Conservation (phyloP, 345 rosid genomes). For the Eucalyptus cladocalyx region DNA sequence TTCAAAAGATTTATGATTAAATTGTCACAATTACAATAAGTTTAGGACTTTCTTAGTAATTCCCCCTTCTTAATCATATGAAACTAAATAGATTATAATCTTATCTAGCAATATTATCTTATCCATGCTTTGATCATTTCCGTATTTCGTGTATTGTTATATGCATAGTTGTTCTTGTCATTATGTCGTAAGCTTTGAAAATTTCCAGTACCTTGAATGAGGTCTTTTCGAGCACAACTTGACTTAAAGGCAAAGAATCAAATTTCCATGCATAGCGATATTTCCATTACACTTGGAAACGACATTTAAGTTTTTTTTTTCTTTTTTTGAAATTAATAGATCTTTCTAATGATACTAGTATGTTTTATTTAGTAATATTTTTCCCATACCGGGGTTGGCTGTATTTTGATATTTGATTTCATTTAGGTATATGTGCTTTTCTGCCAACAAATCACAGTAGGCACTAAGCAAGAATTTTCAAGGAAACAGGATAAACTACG, state of each 20-base stretch:
- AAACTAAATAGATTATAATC: neutral
- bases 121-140: neutral
- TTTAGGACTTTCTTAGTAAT: no score
- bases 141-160: neutral
- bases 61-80: neutral
- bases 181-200: neutral
- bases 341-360: neutral
- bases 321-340: neutral
- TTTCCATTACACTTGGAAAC: neutral
- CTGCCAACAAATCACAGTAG: neutral
- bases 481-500: neutral
- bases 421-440: neutral
- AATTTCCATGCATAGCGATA: neutral
- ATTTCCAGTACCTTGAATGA: neutral
- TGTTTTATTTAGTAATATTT: neutral
- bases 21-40: no score
- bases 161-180: neutral
- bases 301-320: neutral
- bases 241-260: neutral
- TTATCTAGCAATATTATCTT: neutral
- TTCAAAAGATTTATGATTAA: no score
- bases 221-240: neutral
- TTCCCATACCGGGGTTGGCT: neutral
- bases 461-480: neutral
- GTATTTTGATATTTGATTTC: neutral